Percentiles rank a stretch among this genome's conserved stretches.
Evolutionary conservation across 2,329 filamentous ascomycete species (phyloP).

Genomic region (Ophiocordyceps camponoti-rufipedis): DNA sequence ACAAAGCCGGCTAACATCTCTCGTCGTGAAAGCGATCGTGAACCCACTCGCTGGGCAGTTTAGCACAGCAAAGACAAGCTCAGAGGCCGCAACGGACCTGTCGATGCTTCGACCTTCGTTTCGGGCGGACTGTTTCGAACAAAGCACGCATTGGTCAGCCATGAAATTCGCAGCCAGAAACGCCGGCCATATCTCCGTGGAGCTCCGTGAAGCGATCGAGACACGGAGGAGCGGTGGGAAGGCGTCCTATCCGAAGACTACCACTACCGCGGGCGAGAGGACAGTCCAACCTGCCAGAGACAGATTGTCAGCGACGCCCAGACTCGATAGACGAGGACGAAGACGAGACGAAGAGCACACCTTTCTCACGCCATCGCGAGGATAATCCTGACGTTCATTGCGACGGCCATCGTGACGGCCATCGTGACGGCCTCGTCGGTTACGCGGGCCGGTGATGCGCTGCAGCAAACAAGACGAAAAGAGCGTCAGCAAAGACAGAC

Average conservation of each 20-base stretch:
- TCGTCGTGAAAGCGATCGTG: constrained; percentile 81
- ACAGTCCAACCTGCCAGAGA: constrained; percentile 14
- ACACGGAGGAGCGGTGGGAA: constrained; percentile 8
- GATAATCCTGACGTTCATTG: constrained; percentile 28
- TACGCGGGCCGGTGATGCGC: constrained; percentile 17
- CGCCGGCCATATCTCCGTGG: constrained; percentile 12
- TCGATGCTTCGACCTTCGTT: constrained; percentile 50
- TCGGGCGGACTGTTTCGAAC: constrained; percentile 33
- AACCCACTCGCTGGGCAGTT: constrained; percentile 59
- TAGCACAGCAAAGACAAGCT: constrained; percentile 7
- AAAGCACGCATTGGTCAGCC: constrained; percentile 11
- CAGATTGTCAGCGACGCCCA: background rate
- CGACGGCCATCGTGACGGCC: constrained; percentile 13
- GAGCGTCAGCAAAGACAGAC: background rate
- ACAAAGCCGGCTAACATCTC: constrained; percentile 28
- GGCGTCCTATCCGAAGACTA: constrained; percentile 11
- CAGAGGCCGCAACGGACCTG: constrained; percentile 30
- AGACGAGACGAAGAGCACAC: constrained; percentile 23
- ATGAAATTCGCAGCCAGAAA: constrained; percentile 15
- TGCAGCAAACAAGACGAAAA: constrained; percentile 2
- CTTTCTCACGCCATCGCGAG: constrained; percentile 84
- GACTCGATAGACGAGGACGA: background rate
- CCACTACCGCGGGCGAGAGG: constrained; percentile 10
- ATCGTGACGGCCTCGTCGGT: constrained; percentile 17
- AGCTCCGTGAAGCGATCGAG: constrained; percentile 12